Evolutionary conservation across 2,329 filamentous ascomycete genomes (phyloP), one percentile per base, ranked within the genome.

Genomic region (Colletotrichum agaves): DNA sequence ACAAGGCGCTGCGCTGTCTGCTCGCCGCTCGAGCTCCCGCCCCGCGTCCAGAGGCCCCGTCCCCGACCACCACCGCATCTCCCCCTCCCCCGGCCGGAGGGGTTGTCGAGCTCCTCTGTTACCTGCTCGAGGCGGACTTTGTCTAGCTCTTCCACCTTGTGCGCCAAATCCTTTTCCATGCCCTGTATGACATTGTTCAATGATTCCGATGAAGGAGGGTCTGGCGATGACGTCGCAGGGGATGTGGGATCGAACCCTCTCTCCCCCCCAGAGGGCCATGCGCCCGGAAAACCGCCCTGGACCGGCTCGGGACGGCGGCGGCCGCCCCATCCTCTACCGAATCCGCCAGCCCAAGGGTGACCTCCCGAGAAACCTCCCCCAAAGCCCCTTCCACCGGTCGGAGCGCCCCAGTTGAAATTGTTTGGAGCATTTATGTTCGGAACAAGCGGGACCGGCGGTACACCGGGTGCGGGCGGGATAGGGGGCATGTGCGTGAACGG

Each of bases 1-100:
- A 79, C 78, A 52, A 81, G 68, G 67, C 55, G 67, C 39, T 63
- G 56, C 27, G 73, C 73, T 37, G 17, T n/a, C 59, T 64, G 39
- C 6, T 60, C 59, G 10, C 37, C 17, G 1, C 47, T 31, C 6
- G 37, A 59, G 10, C 47, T 52, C 3, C 31, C 46, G 2, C 47
- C 44, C 59, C 10, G 12, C 2, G 21, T 21, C 21, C 61, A 46
- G 4, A 3, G 5, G 33, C 49, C 53, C 37, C 21, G 27, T 50
- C 52, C 39, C 15, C 50, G 33, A 5, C 50, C 50, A 4, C 47
- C 43, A 15, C 63, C 7, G 10, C 63, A 27, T 27, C 49, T 11
- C 10, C 55, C 56, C 72, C 72, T 17, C 10, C 60, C 44, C 31
- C 58, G 35, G 4, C 52, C 53, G n/a, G 58, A 31, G n/a, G 46